A percentile compares a stretch with the other conserved stretches of the same genome.
phyloP scores from a whole-genome alignment of 129 eudicot species.

The Rutidosis leptorrhynchoides region DNA sequence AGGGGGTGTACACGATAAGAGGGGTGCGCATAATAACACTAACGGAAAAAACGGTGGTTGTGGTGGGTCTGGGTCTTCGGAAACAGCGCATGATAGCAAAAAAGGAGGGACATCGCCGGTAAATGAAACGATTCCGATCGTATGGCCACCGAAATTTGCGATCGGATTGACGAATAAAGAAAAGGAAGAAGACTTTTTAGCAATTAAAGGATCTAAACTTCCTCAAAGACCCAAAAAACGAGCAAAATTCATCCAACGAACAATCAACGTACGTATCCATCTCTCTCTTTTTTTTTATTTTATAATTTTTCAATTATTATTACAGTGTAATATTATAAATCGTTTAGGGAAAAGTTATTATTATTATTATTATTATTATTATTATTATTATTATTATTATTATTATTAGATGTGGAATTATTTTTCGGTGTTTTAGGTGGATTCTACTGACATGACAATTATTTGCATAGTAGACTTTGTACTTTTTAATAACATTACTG shows the following conservation, averaged over 20 bases:
- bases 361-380: not conserved
- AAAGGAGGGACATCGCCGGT: conserved; percentile 66
- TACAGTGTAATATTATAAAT: not conserved
- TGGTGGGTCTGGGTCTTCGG: conserved; percentile 71
- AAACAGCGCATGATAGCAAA: conserved; percentile 47
- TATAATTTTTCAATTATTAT: not conserved
- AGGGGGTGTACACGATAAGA: conserved; percentile 31
- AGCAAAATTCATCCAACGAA: conserved; percentile 87
- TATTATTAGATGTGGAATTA: not conserved
- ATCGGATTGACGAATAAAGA: conserved; percentile 85
- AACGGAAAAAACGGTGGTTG: conserved; percentile 27
- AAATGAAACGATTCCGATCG: conserved; percentile 48
- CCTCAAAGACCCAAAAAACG: conserved; percentile 97
- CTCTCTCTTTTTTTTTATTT: not conserved
- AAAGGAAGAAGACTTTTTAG: conserved; percentile 91
- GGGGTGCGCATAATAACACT: conserved; percentile 16
- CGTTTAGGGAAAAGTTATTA: not conserved
- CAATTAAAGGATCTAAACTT: conserved; percentile 83
- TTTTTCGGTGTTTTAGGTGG: not conserved
- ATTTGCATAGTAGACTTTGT: not conserved
- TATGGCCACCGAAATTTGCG: conserved; percentile 91
- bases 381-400: not conserved
- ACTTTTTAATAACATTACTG: not conserved
- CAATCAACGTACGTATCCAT: conserved; percentile 63
- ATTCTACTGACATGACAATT: not conserved